Conservation (phyloP, 768 basidiomycete genomes). For the Kwoniella sp. region DNA sequence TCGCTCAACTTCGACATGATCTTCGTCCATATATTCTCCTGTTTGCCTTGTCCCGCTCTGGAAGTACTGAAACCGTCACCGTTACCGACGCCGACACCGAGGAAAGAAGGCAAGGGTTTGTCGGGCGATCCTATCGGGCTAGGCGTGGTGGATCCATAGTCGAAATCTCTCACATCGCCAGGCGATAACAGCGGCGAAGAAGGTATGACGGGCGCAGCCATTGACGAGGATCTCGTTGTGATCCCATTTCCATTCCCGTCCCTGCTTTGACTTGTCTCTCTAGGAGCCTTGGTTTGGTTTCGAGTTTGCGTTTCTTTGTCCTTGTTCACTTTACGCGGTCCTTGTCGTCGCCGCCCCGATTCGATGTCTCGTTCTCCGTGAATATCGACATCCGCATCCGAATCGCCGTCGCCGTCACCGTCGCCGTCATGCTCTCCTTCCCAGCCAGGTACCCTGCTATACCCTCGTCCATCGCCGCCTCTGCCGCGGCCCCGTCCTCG, state of each 20-base stretch:
- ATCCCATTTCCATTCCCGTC: not conserved
- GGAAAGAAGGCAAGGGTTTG: not conserved
- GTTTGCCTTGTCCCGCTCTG: not conserved
- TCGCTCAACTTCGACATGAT: conserved; percentile 16
- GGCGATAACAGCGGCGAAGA: conserved; percentile 24
- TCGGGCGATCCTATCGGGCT: conserved; percentile 15
- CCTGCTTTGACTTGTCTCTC: conserved; percentile 8
- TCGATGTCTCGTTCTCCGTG: conserved; percentile 1
- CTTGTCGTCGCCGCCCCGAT: not conserved
- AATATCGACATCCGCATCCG: not conserved
- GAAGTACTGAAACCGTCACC: no score
- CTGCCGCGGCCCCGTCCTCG: not conserved
- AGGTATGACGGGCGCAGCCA: conserved; percentile 10
- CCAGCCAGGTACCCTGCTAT: conserved; percentile 8
- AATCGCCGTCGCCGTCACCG: not conserved
- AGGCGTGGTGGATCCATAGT: conserved; percentile 20
- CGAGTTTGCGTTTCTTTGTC: not conserved
- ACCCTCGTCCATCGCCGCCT: conserved; percentile 1
- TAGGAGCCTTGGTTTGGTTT: no score
- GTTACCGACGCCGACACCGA: not conserved
- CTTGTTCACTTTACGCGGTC: not conserved
- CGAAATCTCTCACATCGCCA: not conserved
- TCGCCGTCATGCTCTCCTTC: conserved; percentile 3
- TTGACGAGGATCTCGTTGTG: conserved; percentile 4
- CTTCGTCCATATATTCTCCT: conserved; percentile 10